Percentiles rank a stretch among this genome's conserved stretches.
Conservation (phyloP, 2,329 filamentous ascomycete genomes). For the Emmonsiellopsis sp. region DNA sequence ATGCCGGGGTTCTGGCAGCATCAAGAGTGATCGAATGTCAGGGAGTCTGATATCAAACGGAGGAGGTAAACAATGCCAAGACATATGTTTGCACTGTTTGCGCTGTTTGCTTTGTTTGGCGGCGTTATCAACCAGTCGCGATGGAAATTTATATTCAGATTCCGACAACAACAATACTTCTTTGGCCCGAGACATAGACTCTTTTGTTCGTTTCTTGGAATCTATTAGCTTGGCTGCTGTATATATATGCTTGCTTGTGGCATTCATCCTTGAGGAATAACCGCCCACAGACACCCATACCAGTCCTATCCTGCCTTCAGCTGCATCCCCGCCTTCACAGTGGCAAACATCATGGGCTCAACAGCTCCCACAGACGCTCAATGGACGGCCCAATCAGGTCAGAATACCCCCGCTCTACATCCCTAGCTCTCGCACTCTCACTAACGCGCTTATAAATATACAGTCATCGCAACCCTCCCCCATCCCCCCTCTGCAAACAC, state of each 20-base stretch:
- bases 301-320: not conserved
- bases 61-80: slow-evolving; percentile 17
- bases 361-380: slow-evolving; percentile 13
- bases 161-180: not conserved
- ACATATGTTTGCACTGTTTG: slow-evolving; percentile 8
- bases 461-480: slow-evolving; percentile 57
- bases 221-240: not conserved
- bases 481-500: slow-evolving; percentile 52
- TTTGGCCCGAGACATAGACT: too few species aligned
- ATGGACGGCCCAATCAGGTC: slow-evolving; percentile 29
- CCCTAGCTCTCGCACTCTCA: not conserved
- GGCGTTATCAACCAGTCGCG: not conserved
- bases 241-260: not conserved
- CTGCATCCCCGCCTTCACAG: slow-evolving; percentile 1
- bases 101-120: not conserved
- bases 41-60: not conserved
- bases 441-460: not conserved
- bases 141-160: not conserved
- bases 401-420: slow-evolving; percentile 2
- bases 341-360: slow-evolving; percentile 2
- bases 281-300: not conserved
- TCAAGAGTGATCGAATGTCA: too few species aligned
- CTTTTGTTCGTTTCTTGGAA: too few species aligned
- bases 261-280: too few species aligned
- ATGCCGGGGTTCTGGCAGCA: not conserved